A percentile compares a stretch with the other conserved stretches of the same genome.
These are phyloP conservation scores for Myxozyma sirexii DNA, from an alignment of 805 yeast species.

Conservation along the genomic window DNA sequence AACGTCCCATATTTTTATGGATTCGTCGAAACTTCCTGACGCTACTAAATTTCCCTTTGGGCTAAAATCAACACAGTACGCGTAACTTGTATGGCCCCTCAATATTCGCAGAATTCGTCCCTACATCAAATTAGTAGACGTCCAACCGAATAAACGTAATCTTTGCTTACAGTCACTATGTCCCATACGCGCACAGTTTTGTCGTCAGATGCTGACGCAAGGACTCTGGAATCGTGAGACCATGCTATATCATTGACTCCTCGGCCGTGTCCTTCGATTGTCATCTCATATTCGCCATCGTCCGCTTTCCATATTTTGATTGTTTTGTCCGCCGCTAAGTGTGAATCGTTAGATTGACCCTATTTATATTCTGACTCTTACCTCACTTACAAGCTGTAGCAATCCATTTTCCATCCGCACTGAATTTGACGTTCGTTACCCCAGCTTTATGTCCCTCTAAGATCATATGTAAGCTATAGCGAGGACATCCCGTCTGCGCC, in stretches of 20 bases:
- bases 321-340: slow-evolving; percentile 49
- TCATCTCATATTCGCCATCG: slow-evolving; percentile 44
- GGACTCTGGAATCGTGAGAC: slow-evolving; percentile 69
- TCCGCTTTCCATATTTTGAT: slow-evolving; percentile 60
- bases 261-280: slow-evolving; percentile 58
- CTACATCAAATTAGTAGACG: slow-evolving; percentile 7
- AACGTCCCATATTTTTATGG: slow-evolving; percentile 88
- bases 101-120: slow-evolving; percentile 46
- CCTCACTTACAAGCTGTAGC: slow-evolving; percentile 30
- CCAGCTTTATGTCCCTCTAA: slow-evolving; percentile 29
- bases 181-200: slow-evolving; percentile 76
- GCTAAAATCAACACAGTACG: slow-evolving; percentile 70
- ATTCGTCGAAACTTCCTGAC: slow-evolving; percentile 88
- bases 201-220: slow-evolving; percentile 90
- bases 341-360: background rate
- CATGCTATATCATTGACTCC: slow-evolving; percentile 79
- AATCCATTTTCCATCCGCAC: slow-evolving; percentile 29
- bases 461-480: slow-evolving; percentile 5
- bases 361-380: background rate
- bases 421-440: slow-evolving; percentile 20
- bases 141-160: background rate
- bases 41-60: slow-evolving; percentile 75
- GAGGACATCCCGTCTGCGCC: slow-evolving; percentile 3
- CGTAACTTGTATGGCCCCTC: slow-evolving; percentile 83
- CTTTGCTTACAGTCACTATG: slow-evolving; percentile 49